Conservation (phyloP, 306 rosid genomes). For the Cicer judaicum region DNA sequence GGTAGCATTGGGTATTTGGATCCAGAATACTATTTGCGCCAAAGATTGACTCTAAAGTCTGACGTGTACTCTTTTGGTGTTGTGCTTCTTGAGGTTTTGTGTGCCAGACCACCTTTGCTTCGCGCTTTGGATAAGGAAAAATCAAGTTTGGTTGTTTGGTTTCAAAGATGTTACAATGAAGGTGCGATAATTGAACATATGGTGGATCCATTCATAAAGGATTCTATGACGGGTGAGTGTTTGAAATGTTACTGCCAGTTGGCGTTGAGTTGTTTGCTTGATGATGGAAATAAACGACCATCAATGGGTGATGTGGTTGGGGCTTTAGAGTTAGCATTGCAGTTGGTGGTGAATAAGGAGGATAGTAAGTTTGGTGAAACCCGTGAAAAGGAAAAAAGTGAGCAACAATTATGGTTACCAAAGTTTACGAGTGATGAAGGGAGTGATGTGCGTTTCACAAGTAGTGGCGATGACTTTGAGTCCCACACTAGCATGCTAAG, state of each 20-base stretch:
- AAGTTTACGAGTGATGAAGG: background rate
- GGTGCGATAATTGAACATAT: slow-evolving; percentile 23
- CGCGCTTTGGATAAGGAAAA: slow-evolving; percentile 6
- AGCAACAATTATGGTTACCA: background rate
- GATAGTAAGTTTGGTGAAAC: background rate
- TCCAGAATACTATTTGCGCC: slow-evolving; percentile 27
- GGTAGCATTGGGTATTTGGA: slow-evolving; percentile 37
- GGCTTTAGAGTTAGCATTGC: slow-evolving; percentile 45
- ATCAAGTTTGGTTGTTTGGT: slow-evolving; percentile 43
- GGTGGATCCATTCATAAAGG: slow-evolving; percentile 45
- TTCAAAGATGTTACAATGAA: background rate
- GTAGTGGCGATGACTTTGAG: background rate
- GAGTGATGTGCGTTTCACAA: background rate
- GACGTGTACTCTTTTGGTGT: slow-evolving; percentile 62
- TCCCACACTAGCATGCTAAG: background rate
- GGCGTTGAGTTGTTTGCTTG: slow-evolving; percentile 50
- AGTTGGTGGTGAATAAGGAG: slow-evolving; percentile 41
- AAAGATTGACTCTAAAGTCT: slow-evolving; percentile 46
- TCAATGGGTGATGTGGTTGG: slow-evolving; percentile 57
- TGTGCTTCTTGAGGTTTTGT: slow-evolving; percentile 51
- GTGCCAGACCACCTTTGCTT: slow-evolving; percentile 37
- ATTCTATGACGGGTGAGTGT: slow-evolving; percentile 19
- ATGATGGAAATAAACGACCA: slow-evolving; percentile 49
- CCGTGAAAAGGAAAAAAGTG: background rate
- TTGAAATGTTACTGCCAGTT: slow-evolving; percentile 36